phyloP scores from a whole-genome alignment of 2,329 filamentous ascomycete genomes.

The Claviceps pazoutovae region DNA sequence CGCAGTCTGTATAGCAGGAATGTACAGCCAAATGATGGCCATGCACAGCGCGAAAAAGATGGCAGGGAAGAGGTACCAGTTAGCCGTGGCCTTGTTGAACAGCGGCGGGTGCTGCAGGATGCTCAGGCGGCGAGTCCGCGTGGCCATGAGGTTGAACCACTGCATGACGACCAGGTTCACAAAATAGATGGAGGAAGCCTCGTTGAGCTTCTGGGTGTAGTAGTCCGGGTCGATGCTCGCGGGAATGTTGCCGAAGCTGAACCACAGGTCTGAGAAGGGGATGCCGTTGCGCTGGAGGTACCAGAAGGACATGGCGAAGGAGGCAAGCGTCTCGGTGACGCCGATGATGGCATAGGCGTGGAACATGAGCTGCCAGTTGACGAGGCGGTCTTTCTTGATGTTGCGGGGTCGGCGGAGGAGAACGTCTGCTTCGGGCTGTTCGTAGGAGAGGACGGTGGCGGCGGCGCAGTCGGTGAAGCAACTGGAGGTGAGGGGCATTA shows the following conservation, averaged over 20 bases:
- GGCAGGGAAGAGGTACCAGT: slow-evolving; percentile 55
- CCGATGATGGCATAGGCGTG: slow-evolving; percentile 63
- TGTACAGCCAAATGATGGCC: slow-evolving; percentile 57
- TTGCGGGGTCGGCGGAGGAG: slow-evolving; percentile 55
- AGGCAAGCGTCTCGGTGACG: slow-evolving; percentile 43
- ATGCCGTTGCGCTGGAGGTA: slow-evolving; percentile 50
- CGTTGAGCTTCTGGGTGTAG: slow-evolving; percentile 41
- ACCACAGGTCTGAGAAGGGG: slow-evolving; percentile 51
- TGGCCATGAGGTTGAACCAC: slow-evolving; percentile 61
- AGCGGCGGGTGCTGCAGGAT: slow-evolving; percentile 60
- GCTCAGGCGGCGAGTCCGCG: slow-evolving; percentile 49
- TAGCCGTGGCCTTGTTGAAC: slow-evolving; percentile 51
- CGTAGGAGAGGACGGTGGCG: slow-evolving; percentile 61
- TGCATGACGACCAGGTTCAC: slow-evolving; percentile 72
- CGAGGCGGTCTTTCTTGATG: slow-evolving; percentile 54
- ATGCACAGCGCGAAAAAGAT: slow-evolving; percentile 56
- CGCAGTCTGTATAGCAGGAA: slow-evolving; percentile 47
- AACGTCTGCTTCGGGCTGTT: slow-evolving; percentile 63
- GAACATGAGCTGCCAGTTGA: slow-evolving; percentile 58
- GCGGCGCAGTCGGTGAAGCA: slow-evolving; percentile 68
- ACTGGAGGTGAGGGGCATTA: slow-evolving; percentile 15
- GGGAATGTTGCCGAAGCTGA: slow-evolving; percentile 46
- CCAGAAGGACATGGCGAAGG: slow-evolving; percentile 54
- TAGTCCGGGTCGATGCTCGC: slow-evolving; percentile 37
- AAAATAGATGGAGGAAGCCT: slow-evolving; percentile 64